These are phyloP conservation scores for Eustoma russellianum DNA, from an alignment of 257 asterid species.

Conservation along the genomic window DNA sequence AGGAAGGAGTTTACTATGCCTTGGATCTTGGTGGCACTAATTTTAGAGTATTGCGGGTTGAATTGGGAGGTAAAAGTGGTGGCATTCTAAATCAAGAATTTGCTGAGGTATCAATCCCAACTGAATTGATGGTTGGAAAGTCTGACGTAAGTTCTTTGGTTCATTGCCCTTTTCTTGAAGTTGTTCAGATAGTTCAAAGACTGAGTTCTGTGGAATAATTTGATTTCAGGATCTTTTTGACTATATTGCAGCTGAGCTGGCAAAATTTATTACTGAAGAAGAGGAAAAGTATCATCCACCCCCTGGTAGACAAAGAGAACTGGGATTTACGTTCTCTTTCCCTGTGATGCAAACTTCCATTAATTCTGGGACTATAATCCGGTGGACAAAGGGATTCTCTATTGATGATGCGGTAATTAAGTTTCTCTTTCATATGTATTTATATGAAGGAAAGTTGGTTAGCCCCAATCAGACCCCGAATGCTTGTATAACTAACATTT, in stretches of 20 bases:
- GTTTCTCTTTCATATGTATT: background rate
- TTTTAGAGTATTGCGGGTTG: constrained; percentile 86
- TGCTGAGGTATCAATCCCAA: constrained; percentile 78
- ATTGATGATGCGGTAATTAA: constrained; percentile 44
- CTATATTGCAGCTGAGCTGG: constrained; percentile 55
- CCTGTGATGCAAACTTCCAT: constrained; percentile 76
- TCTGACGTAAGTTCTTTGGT: constrained; percentile 20
- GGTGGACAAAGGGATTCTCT: constrained; percentile 84
- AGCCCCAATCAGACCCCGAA: too few relatives aligned
- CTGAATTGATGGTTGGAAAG: constrained; percentile 61
- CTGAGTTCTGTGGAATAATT: background rate
- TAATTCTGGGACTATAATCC: constrained; percentile 60
- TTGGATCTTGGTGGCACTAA: constrained; percentile 97
- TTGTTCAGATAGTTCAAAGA: background rate
- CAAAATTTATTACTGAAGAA: constrained; percentile 45
- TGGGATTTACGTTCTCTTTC: constrained; percentile 83
- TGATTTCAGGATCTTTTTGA: constrained; percentile 62
- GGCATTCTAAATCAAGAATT: constrained; percentile 77
- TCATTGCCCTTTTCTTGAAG: background rate
- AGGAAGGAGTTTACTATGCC: constrained; percentile 85
- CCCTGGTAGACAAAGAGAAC: constrained; percentile 48
- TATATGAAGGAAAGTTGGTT: background rate
- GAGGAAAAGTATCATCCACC: constrained; percentile 46
- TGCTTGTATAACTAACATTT: background rate
- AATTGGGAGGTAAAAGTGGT: constrained; percentile 58